Evolutionary conservation across 805 yeast species (phyloP).

Genomic region (Lipomyces mesembrius): DNA sequence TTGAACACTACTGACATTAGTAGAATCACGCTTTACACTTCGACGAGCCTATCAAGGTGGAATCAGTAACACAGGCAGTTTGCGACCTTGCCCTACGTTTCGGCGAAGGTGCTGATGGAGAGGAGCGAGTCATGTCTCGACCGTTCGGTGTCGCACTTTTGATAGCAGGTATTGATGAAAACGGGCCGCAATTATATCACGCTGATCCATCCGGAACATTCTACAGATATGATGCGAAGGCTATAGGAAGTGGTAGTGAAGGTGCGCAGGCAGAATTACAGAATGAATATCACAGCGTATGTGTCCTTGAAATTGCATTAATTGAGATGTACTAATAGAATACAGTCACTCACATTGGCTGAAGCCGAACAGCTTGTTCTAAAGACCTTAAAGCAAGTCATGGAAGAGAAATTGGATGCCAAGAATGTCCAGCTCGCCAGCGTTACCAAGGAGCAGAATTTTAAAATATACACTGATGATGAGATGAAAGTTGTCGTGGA

Average conservation of each 20-base stretch:
- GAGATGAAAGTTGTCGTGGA: conserved; percentile 82
- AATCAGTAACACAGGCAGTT: conserved; percentile 91
- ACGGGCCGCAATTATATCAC: conserved; percentile 90
- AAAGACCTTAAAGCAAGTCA: conserved; percentile 92
- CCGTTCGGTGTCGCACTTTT: conserved; percentile 98
- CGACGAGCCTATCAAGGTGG: conserved; percentile 90
- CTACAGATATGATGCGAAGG: conserved; percentile 96
- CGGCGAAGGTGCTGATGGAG: conserved; percentile 97
- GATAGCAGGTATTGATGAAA: conserved; percentile 93
- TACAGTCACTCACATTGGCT: conserved; percentile 74
- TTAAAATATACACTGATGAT: conserved; percentile 79
- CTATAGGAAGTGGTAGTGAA: conserved; percentile 98
- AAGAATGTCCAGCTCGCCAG: conserved; percentile 94
- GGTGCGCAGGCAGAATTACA: conserved; percentile 98
- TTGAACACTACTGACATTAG: conserved; percentile 38
- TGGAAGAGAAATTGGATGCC: conserved; percentile 97
- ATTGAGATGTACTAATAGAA: not conserved
- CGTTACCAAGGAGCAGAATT: conserved; percentile 85
- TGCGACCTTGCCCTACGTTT: conserved; percentile 96
- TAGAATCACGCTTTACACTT: conserved; percentile 85
- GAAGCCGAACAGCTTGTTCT: conserved; percentile 92
- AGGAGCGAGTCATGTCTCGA: conserved; percentile 92
- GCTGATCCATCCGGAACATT: conserved; percentile 99
- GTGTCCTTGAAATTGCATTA: conserved; percentile 5
- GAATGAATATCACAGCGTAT: conserved; percentile 83